A percentile compares a stretch with the other conserved stretches of the same genome.
phyloP scores from a whole-genome alignment of 352 stramenopile genomes.

The Pythium scleroteichum region DNA sequence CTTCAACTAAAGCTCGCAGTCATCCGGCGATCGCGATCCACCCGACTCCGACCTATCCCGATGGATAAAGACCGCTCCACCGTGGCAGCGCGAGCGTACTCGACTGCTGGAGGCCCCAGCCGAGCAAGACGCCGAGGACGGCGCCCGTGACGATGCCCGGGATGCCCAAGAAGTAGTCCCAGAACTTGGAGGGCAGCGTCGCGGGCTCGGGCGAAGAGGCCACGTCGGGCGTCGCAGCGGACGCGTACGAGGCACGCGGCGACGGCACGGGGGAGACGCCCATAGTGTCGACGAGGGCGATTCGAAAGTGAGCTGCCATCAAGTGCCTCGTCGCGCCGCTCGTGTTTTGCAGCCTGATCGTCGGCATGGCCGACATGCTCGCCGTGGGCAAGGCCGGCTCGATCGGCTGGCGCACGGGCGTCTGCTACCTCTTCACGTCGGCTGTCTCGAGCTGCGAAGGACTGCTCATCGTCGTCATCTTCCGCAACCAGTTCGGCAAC shows the following conservation, averaged over 20 bases:
- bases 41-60: no score
- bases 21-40: no score
- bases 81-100: no score
- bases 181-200: conserved; percentile 18
- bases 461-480: conserved; percentile 22
- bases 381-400: conserved; percentile 34
- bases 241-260: conserved; percentile 3
- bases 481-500: conserved; percentile 20
- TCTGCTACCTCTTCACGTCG: conserved; percentile 31
- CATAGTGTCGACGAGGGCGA: not conserved
- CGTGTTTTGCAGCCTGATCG: conserved; percentile 41
- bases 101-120: no score
- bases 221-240: conserved; percentile 1
- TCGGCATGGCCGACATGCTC: conserved; percentile 45
- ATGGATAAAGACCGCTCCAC: no score
- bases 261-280: not conserved
- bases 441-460: conserved; percentile 19
- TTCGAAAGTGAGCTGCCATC: conserved; percentile 4
- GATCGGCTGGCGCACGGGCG: conserved; percentile 36
- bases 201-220: conserved; percentile 28
- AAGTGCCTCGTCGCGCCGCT: conserved; percentile 50
- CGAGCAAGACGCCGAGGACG: conserved; percentile 38
- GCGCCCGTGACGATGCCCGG: conserved; percentile 24
- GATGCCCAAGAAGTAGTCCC: no score
- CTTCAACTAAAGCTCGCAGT: no score